Conservation (phyloP, 2,329 filamentous ascomycete species). For the Clonostachys chloroleuca region DNA sequence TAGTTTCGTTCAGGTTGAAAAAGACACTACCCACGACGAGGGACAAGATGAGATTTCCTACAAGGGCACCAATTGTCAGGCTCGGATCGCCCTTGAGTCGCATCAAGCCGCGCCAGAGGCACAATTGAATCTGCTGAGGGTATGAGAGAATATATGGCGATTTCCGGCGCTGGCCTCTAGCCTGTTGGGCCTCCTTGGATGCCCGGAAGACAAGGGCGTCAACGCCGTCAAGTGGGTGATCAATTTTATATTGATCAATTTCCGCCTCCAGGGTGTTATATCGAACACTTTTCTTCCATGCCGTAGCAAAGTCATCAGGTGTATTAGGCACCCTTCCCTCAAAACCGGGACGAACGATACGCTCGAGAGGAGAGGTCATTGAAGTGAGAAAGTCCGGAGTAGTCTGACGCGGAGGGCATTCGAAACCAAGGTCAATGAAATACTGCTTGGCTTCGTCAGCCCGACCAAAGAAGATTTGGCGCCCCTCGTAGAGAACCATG, state of each 20-base stretch:
- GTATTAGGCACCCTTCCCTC: slow-evolving; percentile 37
- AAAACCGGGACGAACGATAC: slow-evolving; percentile 48
- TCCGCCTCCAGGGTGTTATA: slow-evolving; percentile 16
- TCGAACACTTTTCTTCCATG: slow-evolving; percentile 13
- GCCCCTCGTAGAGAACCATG: slow-evolving; percentile 61
- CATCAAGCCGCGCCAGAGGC: slow-evolving; percentile 20
- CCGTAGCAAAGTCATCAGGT: slow-evolving; percentile 18
- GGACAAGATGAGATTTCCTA: slow-evolving; percentile 25
- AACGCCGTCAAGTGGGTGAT: slow-evolving; percentile 11
- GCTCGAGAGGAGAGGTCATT: slow-evolving; percentile 57
- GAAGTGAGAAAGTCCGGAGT: slow-evolving; percentile 72
- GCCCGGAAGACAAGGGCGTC: slow-evolving; percentile 10
- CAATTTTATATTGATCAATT: slow-evolving; percentile 16
- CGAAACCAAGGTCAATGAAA: slow-evolving; percentile 63
- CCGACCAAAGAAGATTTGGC: slow-evolving; percentile 59
- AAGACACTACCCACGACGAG: slow-evolving; percentile 65
- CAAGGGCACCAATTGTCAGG: slow-evolving; percentile 25
- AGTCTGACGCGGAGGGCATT: slow-evolving; percentile 61
- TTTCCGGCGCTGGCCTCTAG: slow-evolving; percentile 26
- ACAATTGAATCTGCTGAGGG: slow-evolving; percentile 33
- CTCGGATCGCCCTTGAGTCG: slow-evolving; percentile 6
- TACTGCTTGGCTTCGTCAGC: slow-evolving; percentile 56
- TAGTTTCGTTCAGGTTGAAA: slow-evolving; percentile 50
- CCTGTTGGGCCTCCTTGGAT: slow-evolving; percentile 5
- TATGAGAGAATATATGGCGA: slow-evolving; percentile 41